Percentiles rank a stretch among this genome's conserved stretches.
Evolutionary conservation across 495 filamentous ascomycete species (phyloP).

Genomic region (Trichocladium uniseriatum): DNA sequence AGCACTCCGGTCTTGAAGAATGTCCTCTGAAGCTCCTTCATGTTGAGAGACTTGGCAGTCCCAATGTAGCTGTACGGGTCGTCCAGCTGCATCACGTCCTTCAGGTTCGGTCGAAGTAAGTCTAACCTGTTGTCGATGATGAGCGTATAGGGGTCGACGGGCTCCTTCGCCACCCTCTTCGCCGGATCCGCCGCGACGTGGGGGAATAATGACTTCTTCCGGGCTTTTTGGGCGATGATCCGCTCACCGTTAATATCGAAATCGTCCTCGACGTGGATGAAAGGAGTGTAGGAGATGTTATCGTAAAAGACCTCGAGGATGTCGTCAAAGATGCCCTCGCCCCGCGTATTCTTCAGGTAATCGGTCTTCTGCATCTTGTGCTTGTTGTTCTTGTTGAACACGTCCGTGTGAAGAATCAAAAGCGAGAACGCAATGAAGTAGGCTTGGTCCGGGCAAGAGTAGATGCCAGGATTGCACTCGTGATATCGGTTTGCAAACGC

Average conservation of each 20-base stretch:
- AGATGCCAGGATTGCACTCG: slow-evolving; percentile 97
- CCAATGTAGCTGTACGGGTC: slow-evolving; percentile 87
- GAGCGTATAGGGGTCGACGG: slow-evolving; percentile 87
- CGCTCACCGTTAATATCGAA: slow-evolving; percentile 70
- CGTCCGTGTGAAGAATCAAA: slow-evolving; percentile 91
- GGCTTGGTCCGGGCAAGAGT: slow-evolving; percentile 82
- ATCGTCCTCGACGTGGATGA: slow-evolving; percentile 93
- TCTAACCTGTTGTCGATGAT: slow-evolving; percentile 86
- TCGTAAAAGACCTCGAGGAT: slow-evolving; percentile 95
- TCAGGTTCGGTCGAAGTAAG: slow-evolving; percentile 69
- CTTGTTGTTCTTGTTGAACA: slow-evolving; percentile 99
- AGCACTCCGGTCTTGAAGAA: slow-evolving; percentile 85
- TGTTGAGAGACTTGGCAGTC: slow-evolving; percentile 61
- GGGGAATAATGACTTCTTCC: slow-evolving; percentile 64
- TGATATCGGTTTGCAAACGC: slow-evolving; percentile 94
- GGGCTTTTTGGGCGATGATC: slow-evolving; percentile 55
- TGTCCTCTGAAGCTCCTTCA: slow-evolving; percentile 68
- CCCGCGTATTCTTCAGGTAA: slow-evolving; percentile 88
- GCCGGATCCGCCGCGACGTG: slow-evolving; percentile 53
- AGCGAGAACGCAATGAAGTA: slow-evolving; percentile 97
- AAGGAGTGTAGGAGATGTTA: slow-evolving; percentile 95
- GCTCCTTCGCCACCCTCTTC: slow-evolving; percentile 61
- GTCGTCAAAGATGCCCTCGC: slow-evolving; percentile 83
- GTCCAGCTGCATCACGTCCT: slow-evolving; percentile 83
- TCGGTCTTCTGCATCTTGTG: slow-evolving; percentile 96